A percentile compares a stretch with the other conserved stretches of the same genome.
phyloP scores from a whole-genome alignment of 495 filamentous ascomycete species.

The Pseudevernia furfuracea region DNA sequence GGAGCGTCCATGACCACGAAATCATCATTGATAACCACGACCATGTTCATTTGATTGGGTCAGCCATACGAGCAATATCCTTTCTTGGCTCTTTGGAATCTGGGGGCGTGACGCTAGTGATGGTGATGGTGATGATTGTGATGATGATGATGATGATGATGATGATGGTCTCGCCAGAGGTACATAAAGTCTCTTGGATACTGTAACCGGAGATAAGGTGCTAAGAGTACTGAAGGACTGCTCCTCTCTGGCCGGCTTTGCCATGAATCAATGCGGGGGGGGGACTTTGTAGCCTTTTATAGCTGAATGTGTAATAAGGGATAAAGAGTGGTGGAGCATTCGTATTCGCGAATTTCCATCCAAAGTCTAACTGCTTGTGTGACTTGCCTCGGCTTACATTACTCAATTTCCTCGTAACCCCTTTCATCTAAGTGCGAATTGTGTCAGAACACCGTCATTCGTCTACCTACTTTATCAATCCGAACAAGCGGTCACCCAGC shows the following conservation, averaged over 20 bases:
- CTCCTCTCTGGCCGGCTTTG: background rate
- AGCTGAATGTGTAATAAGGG: background rate
- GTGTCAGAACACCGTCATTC: too few relatives aligned
- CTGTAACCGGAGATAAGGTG: background rate
- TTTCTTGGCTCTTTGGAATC: background rate
- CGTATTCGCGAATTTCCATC: background rate
- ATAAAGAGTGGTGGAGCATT: background rate
- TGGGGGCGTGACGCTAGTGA: background rate
- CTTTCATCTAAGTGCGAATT: background rate
- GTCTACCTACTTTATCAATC: too few relatives aligned
- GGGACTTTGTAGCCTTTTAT: background rate
- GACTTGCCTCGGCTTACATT: background rate
- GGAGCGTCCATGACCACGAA: conserved; percentile 19
- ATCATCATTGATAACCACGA: background rate
- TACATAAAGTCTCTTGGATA: background rate
- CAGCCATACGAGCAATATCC: background rate
- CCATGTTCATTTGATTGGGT: background rate
- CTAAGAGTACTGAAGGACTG: background rate
- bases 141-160: background rate
- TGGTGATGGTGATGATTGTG: background rate
- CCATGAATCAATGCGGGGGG: background rate
- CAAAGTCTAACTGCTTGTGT: background rate
- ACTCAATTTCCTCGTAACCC: background rate
- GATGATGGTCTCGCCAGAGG: background rate
- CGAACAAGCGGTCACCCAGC: background rate